phyloP scores from a whole-genome alignment of 192 early-diverging fungal genomes.

The Oehlia diaphana region DNA sequence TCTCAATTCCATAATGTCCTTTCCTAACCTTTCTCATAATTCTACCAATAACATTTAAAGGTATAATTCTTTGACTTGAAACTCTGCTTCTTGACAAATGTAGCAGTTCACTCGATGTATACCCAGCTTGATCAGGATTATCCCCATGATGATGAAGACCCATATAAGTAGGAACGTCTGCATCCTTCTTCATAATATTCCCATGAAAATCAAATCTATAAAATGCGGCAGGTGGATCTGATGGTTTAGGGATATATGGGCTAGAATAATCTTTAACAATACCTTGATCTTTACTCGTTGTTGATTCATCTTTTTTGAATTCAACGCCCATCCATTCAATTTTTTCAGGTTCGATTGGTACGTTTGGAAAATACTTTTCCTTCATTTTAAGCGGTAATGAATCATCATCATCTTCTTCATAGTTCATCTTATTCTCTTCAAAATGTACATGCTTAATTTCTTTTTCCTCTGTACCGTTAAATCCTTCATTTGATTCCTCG shows the following conservation, averaged over 20 bases:
- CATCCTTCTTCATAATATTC: slow-evolving; percentile 55
- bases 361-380: slow-evolving; percentile 54
- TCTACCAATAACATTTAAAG: slow-evolving; percentile 60
- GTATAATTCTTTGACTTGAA: slow-evolving; percentile 73
- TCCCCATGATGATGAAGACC: slow-evolving; percentile 93
- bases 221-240: slow-evolving; percentile 49
- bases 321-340: slow-evolving; percentile 64
- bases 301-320: slow-evolving; percentile 36
- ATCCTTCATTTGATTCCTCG: slow-evolving; percentile 35
- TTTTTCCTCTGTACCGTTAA: slow-evolving; percentile 25
- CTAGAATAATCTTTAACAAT: slow-evolving; percentile 15
- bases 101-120: slow-evolving; percentile 80
- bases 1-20: slow-evolving; percentile 33
- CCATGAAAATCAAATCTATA: slow-evolving; percentile 84
- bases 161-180: slow-evolving; percentile 55
- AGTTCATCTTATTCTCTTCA: slow-evolving; percentile 25
- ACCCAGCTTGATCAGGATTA: slow-evolving; percentile 81
- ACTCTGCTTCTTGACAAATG: slow-evolving; percentile 80
- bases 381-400: slow-evolving; percentile 42
- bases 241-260: slow-evolving; percentile 46
- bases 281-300: slow-evolving; percentile 42
- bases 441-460: slow-evolving; percentile 31
- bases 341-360: slow-evolving; percentile 62
- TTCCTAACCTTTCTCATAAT: slow-evolving; percentile 54
- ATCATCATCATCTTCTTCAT: slow-evolving; percentile 41